These are phyloP conservation scores for Brettanomyces anomalus DNA, from an alignment of 805 yeast genomes.

Conservation along the genomic window DNA sequence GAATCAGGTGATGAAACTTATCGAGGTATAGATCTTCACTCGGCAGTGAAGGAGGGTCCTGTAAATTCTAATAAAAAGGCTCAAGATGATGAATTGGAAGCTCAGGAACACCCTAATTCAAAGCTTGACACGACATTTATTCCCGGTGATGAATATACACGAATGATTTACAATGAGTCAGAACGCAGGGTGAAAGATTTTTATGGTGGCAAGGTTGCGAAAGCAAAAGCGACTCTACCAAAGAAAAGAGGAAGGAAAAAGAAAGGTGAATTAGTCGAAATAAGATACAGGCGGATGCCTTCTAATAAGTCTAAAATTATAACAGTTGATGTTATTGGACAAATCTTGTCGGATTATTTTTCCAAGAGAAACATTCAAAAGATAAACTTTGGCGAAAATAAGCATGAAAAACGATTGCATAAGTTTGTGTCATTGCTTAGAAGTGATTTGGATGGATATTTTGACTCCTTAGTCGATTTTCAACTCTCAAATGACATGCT, in stretches of 20 bases:
- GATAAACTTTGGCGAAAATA: neutral
- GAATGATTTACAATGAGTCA: too few relatives aligned
- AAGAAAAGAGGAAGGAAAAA: constrained; percentile 1
- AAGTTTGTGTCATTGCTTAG: constrained; percentile 16
- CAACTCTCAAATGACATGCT: constrained; percentile 27
- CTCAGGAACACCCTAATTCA: neutral
- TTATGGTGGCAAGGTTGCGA: neutral
- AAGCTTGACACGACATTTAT: too few relatives aligned
- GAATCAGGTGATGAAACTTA: neutral
- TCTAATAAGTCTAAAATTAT: constrained; percentile 21
- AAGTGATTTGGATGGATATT: constrained; percentile 18
- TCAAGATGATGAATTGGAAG: neutral
- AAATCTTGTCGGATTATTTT: constrained; percentile 22
- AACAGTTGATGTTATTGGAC: constrained; percentile 26
- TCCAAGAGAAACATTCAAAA: constrained; percentile 6
- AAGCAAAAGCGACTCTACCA: constrained; percentile 6
- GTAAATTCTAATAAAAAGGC: too few relatives aligned
- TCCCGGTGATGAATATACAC: too few relatives aligned
- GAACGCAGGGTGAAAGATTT: neutral
- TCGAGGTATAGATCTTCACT: neutral
- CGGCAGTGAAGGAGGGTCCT: too few relatives aligned
- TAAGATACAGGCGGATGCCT: constrained; percentile 20
- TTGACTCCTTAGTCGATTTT: constrained; percentile 26
- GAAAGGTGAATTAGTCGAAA: constrained; percentile 8
- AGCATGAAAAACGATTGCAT: neutral